Percentiles rank a stretch among this genome's conserved stretches.
Conservation (phyloP, 1,284 basidiomycete species). For the Ceraceosorus guamensis region DNA sequence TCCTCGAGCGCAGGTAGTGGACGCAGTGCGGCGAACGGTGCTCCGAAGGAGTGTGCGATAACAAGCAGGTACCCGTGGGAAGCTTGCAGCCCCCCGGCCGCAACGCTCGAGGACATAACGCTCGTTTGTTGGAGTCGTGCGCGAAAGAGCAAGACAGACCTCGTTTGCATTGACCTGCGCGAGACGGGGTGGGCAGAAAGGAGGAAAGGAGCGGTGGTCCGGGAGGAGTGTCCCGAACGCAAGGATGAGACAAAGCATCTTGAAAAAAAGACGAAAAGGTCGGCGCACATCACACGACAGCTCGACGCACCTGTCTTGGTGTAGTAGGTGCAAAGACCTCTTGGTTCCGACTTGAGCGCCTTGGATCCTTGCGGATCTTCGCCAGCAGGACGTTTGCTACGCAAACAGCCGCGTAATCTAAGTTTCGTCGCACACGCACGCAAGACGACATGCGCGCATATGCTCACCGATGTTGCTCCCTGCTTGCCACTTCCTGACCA, state of each 20-base stretch:
- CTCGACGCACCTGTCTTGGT: constrained; percentile 29
- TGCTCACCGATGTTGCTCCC: constrained; percentile 4
- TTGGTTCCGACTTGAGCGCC: constrained; percentile 4
- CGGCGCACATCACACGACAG: too few relatives aligned
- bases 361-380: background rate
- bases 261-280: too few relatives aligned
- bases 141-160: constrained; percentile 39
- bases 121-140: constrained; percentile 37
- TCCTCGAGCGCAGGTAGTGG: constrained; percentile 27
- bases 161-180: constrained; percentile 35
- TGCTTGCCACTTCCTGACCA: constrained; percentile 20
- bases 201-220: background rate
- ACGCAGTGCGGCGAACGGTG: constrained; percentile 44
- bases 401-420: background rate
- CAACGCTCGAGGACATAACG: constrained; percentile 40
- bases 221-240: background rate
- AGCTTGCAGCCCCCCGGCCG: constrained; percentile 31
- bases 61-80: constrained; percentile 33
- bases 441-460: background rate
- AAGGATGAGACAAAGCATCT: background rate
- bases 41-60: constrained; percentile 29
- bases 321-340: constrained; percentile 34
- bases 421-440: background rate
- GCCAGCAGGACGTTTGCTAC: background rate
- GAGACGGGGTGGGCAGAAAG: background rate